phyloP scores from a whole-genome alignment of 108 stramenopile species.

The Skeletonema marinoi region DNA sequence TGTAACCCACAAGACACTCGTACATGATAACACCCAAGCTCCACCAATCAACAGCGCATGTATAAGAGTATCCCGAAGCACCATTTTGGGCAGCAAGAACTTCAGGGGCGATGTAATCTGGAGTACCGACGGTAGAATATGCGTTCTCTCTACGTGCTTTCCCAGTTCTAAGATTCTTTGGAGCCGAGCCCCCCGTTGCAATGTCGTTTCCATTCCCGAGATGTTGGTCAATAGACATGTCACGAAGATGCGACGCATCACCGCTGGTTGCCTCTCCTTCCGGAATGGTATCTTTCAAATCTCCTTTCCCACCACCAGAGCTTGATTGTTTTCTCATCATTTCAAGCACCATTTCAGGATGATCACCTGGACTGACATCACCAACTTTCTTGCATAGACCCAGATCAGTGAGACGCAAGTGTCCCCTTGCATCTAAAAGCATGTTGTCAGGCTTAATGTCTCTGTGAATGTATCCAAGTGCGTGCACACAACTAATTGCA shows the following conservation, averaged over 20 bases:
- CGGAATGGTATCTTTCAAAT: conserved; percentile 30
- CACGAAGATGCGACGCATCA: conserved; percentile 59
- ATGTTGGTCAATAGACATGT: conserved; percentile 84
- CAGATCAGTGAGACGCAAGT: conserved; percentile 98
- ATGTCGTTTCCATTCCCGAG: conserved; percentile 21
- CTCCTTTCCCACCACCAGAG: conserved; percentile 18
- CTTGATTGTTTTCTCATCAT: conserved; percentile 60
- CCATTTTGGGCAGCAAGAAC: conserved; percentile 95
- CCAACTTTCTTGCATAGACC: conserved; percentile 99
- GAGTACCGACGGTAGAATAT: conserved; percentile 98
- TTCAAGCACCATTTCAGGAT: conserved; percentile 85
- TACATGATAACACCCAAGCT: conserved; percentile 99
- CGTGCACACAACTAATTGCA: conserved; percentile 94
- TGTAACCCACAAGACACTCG: conserved; percentile 99
- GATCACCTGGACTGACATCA: conserved; percentile 80
- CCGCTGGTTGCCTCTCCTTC: conserved; percentile 32
- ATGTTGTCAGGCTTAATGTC: conserved; percentile 99
- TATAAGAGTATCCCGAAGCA: conserved; percentile 93
- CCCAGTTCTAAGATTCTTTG: conserved; percentile 55
- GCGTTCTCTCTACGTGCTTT: conserved; percentile 93
- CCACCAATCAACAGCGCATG: conserved; percentile 99
- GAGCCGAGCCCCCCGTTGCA: conserved; percentile 29
- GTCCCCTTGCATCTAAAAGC: conserved; percentile 96
- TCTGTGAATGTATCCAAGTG: conserved; percentile 97
- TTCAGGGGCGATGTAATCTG: conserved; percentile 99